These are phyloP conservation scores for Penicillium salamii DNA, from an alignment of 495 filamentous ascomycete species.

Conservation along the genomic window DNA sequence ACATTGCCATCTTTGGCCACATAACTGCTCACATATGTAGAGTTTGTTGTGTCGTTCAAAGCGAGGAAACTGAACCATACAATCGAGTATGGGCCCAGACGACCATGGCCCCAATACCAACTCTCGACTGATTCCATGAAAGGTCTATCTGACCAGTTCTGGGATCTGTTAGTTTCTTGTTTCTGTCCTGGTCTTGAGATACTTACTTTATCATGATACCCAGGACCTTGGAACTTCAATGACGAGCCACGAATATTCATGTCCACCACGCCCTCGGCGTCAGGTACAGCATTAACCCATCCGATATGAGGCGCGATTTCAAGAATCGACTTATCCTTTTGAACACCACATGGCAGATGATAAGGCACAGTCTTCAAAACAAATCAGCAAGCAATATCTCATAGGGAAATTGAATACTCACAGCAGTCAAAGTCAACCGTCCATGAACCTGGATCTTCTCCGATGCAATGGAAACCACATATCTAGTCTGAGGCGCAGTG, in stretches of 20 bases:
- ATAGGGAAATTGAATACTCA: slow-evolving; percentile 10
- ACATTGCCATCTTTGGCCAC: slow-evolving; percentile 24
- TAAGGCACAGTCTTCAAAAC: neutral
- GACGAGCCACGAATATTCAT: slow-evolving; percentile 22
- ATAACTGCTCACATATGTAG: slow-evolving; percentile 30
- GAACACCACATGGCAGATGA: slow-evolving; percentile 21
- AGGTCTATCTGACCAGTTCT: slow-evolving; percentile 32
- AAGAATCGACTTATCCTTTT: slow-evolving; percentile 11
- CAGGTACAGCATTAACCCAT: slow-evolving; percentile 36
- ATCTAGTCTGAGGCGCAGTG: slow-evolving; percentile 8
- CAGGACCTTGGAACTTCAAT: slow-evolving; percentile 33
- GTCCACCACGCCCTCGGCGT: slow-evolving; percentile 27
- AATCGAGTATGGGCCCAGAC: slow-evolving; percentile 34
- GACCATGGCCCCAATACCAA: slow-evolving; percentile 44
- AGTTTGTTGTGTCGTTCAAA: slow-evolving; percentile 12
- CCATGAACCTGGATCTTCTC: slow-evolving; percentile 16
- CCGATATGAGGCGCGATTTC: slow-evolving; percentile 29
- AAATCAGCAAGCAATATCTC: neutral
- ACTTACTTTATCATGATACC: slow-evolving; percentile 41
- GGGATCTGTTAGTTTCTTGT: neutral
- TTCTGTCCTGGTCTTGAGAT: neutral
- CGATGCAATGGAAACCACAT: slow-evolving; percentile 15
- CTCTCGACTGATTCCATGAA: slow-evolving; percentile 18
- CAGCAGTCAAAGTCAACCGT: slow-evolving; percentile 11
- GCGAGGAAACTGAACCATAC: slow-evolving; percentile 39